phyloP scores from a whole-genome alignment of 2,329 filamentous ascomycete species.

The Colletotrichum sojae region DNA sequence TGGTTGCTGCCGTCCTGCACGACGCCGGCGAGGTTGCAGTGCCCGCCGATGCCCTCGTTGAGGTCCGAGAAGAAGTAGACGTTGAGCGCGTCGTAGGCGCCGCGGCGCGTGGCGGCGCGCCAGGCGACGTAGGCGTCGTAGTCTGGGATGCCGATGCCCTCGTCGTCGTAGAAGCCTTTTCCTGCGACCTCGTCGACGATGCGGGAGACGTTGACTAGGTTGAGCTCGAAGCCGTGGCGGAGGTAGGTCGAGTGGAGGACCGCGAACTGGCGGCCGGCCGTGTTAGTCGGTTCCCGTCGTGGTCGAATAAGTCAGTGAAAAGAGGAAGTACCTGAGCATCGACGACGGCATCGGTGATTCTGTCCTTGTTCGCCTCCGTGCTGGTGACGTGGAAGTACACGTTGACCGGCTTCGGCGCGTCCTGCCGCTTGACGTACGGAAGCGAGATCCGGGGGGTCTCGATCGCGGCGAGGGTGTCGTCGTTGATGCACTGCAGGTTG shows the following conservation, averaged over 20 bases:
- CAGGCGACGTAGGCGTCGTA: slow-evolving; percentile 32
- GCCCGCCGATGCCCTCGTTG: slow-evolving; percentile 24
- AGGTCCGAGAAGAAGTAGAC: slow-evolving; percentile 58
- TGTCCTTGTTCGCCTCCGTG: slow-evolving; percentile 54
- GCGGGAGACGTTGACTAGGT: slow-evolving; percentile 35
- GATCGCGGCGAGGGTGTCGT: slow-evolving; percentile 1
- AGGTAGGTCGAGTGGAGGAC: slow-evolving; percentile 32
- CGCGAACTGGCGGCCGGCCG: slow-evolving; percentile 19
- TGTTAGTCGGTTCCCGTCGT: no score
- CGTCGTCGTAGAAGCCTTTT: slow-evolving; percentile 28
- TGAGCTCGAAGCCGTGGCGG: slow-evolving; percentile 29
- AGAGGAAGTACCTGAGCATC: slow-evolving; percentile 34
- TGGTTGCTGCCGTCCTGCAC: slow-evolving; percentile 49
- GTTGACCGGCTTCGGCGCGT: slow-evolving; percentile 42
- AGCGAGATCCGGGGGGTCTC: slow-evolving; percentile 9
- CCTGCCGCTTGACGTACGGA: slow-evolving; percentile 24
- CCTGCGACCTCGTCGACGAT: slow-evolving; percentile 33
- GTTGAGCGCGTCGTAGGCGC: slow-evolving; percentile 59
- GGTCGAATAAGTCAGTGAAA: no score
- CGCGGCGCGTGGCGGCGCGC: slow-evolving; percentile 56
- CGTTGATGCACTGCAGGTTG: slow-evolving; percentile 27
- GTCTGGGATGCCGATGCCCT: slow-evolving; percentile 28
- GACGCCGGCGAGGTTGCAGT: slow-evolving; percentile 56
- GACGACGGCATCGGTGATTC: slow-evolving; percentile 25
- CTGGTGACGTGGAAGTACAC: slow-evolving; percentile 68